These are phyloP conservation scores for Moesziomyces globuligerus DNA, from an alignment of 1,284 basidiomycete species.

Conservation along the genomic window DNA sequence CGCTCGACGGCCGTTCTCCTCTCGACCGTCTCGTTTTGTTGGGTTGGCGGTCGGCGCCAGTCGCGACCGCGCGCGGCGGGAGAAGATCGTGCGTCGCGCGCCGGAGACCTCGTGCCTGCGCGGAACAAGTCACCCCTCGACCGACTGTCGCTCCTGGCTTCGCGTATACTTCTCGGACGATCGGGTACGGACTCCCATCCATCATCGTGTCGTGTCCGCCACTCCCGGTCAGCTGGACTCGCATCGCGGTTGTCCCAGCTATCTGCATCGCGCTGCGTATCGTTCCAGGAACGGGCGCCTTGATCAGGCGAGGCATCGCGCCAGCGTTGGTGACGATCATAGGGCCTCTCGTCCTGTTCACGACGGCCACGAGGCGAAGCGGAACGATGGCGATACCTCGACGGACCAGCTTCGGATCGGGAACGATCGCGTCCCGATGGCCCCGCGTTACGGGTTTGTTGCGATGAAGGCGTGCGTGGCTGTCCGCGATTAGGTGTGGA, in stretches of 20 bases:
- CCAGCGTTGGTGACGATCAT: constrained; percentile 1
- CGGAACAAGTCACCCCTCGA: constrained; percentile 8
- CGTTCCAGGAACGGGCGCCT: neutral
- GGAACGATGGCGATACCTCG: constrained; percentile 1
- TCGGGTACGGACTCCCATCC: too few species aligned
- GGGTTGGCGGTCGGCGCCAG: constrained; percentile 7
- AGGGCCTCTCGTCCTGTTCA: neutral
- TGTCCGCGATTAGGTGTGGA: too few species aligned
- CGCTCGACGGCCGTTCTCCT: constrained; percentile 23
- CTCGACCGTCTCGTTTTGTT: too few species aligned
- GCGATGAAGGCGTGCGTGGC: too few species aligned
- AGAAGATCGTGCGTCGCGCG: constrained; percentile 1
- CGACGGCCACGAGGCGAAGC: constrained; percentile 9
- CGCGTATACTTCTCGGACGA: neutral
- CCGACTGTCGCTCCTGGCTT: constrained; percentile 3
- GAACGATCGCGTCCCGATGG: neutral
- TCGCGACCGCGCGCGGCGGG: neutral
- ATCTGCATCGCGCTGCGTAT: neutral
- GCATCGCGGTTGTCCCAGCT: neutral
- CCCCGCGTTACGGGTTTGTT: too few species aligned
- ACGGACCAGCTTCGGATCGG: neutral
- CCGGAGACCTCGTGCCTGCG: constrained; percentile 14
- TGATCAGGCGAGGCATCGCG: neutral
- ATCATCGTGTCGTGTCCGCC: too few species aligned
- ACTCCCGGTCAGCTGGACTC: too few species aligned